Conservation (phyloP, 1,139 yeast genomes). For the Pneumocystis wakefieldiae region DNA sequence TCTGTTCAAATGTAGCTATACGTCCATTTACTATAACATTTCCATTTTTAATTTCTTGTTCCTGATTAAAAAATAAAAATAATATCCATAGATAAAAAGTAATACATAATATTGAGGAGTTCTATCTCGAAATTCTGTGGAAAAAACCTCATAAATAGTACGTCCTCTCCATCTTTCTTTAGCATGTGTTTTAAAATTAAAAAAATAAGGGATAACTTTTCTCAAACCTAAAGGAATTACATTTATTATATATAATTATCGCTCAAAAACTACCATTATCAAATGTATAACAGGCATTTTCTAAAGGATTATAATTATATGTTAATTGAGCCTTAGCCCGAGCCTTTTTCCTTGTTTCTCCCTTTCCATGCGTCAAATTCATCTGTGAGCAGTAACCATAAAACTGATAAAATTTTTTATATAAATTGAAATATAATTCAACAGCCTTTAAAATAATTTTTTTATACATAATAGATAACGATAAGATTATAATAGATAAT, state of each 20-base stretch:
- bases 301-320: background rate
- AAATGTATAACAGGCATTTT: background rate
- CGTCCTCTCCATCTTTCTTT: constrained; percentile 84
- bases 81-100: background rate
- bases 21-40: constrained; percentile 55
- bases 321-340: background rate
- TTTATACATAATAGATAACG: too few relatives aligned
- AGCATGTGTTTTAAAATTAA: constrained; percentile 79
- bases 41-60: constrained; percentile 52
- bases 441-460: background rate
- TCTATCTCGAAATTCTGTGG: constrained; percentile 71
- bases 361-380: background rate
- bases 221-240: constrained; percentile 29
- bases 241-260: background rate
- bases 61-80: constrained; percentile 12
- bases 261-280: background rate
- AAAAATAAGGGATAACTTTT: constrained; percentile 68
- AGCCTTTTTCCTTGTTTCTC: background rate
- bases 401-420: background rate
- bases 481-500: background rate
- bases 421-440: background rate
- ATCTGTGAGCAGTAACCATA: background rate
- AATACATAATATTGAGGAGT: constrained; percentile 46
- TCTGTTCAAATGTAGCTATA: constrained; percentile 48
- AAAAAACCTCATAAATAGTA: constrained; percentile 61